Evolutionary conservation across 768 basidiomycete species (phyloP).

Genomic region (Pholiota molesta): DNA sequence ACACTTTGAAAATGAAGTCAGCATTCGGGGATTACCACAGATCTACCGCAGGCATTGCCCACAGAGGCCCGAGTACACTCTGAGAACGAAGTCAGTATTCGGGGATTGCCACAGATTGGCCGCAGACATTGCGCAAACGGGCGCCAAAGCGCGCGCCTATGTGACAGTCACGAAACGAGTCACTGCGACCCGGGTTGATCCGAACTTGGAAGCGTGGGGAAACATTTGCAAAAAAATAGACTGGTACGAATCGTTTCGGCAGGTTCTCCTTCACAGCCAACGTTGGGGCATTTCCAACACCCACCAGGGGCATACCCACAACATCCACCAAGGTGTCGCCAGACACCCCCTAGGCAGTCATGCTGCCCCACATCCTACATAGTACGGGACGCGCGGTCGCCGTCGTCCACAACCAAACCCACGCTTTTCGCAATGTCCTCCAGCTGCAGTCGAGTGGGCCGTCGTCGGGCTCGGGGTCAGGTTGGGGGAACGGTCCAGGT

Average conservation of each 20-base stretch:
- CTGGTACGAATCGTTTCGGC: neutral
- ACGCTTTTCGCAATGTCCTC: conserved; percentile 77
- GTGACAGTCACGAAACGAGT: conserved; percentile 1
- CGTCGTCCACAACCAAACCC: conserved; percentile 71
- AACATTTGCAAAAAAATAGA: neutral
- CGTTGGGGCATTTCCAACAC: neutral
- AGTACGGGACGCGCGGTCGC: conserved; percentile 78
- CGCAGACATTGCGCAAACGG: neutral
- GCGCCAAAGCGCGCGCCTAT: neutral
- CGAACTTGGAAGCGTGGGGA: neutral
- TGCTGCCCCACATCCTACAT: conserved; percentile 81
- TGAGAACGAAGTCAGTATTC: neutral
- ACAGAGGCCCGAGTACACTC: neutral
- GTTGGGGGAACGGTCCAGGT: conserved; percentile 57
- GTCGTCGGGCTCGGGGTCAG: conserved; percentile 47
- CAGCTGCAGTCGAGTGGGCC: conserved; percentile 61
- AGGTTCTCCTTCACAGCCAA: neutral
- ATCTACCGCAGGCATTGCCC: neutral
- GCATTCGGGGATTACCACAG: neutral
- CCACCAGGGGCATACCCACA: neutral
- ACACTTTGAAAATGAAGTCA: neutral
- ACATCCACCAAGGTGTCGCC: conserved; percentile 15
- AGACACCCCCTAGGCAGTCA: conserved; percentile 32
- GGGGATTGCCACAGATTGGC: neutral
- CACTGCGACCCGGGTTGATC: neutral